Evolutionary conservation across 2,329 filamentous ascomycete species (phyloP).

Genomic region (Purpureocillium lavendulum): DNA sequence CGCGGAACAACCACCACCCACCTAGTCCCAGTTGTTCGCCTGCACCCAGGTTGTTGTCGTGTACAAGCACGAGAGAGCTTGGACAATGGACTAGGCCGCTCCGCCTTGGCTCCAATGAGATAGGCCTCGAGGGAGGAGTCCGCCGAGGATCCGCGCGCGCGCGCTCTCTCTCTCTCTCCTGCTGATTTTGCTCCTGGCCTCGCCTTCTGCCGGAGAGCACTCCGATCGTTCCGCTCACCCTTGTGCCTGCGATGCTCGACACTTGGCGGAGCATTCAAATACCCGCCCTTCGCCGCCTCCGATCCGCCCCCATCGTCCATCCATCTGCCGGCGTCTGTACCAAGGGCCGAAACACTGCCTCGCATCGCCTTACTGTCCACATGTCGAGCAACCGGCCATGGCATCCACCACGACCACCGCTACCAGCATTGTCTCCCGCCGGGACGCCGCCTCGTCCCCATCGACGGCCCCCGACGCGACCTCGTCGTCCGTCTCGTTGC

Average conservation of each 20-base stretch:
- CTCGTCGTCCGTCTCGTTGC: neutral
- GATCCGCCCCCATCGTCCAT: no score
- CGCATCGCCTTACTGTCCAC: neutral
- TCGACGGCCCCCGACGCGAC: neutral
- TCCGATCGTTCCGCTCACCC: neutral
- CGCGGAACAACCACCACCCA: no score
- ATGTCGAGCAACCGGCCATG: neutral
- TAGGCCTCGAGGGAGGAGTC: neutral
- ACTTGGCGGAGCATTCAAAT: no score
- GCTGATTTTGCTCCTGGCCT: neutral
- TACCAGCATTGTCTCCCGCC: neutral
- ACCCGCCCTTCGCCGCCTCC: no score
- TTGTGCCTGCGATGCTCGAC: no score
- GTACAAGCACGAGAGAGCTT: neutral
- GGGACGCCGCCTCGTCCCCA: neutral
- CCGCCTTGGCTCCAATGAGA: neutral
- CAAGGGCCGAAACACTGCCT: no score
- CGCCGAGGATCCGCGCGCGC: neutral
- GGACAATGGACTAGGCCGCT: neutral
- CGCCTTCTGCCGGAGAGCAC: no score
- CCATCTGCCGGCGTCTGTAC: no score
- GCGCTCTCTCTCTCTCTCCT: neutral
- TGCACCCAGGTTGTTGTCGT: no score
- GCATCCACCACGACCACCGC: neutral
- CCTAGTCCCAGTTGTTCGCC: no score